Evolutionary conservation across 768 basidiomycete genomes (phyloP), one percentile per base, ranked within the genome.

Genomic region (Cubamyces lactineus): DNA sequence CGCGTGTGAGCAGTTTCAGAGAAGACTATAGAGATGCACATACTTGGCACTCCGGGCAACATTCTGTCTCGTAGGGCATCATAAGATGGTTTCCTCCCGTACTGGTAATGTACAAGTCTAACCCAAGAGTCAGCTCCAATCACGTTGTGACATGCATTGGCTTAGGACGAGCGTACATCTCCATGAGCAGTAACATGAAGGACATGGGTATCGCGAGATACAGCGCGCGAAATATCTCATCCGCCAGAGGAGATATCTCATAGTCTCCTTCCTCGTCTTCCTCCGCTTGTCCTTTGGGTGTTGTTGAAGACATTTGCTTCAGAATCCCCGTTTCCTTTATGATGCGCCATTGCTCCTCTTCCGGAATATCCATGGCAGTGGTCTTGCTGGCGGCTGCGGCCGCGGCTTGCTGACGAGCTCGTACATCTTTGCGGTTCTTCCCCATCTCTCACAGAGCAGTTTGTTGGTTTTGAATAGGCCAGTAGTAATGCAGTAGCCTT

Each of bases 41-140:
- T 73, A 94, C 92, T 87, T n/a, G 92, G 92, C 30, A 90, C 77
- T 28, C 87, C 83, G 19, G 85, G 77, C 26, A 83, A 57, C 79
- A 92, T 82, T 66, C 85, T 83, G 30, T 84, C 80, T n/a, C 76
- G 56, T 34, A 91, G 65, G 8, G 75, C 80, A 49, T 75, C 66
- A 38, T 85, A 70, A 17, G 82, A 76, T 1, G 85, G 78, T n/a
- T 78, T 73, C 71, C 85, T 82, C 41, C 84, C 86, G 63, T 94
- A 94, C 73, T 94, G 92, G 52, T 84, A 84, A 69, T 90, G 90
- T 47, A 92, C 83, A 46, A 94, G 77, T 59, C 92, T 94, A 67
- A 56, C 5, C 17, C 21, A 19, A 28, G 40, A 23, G 41, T 24
- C n/a, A 23, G 9, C 46, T 11, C n/a, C 7, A 19, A 19, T 19